Conservation (phyloP, 495 filamentous ascomycete species). For the Trichoderma virens region DNA sequence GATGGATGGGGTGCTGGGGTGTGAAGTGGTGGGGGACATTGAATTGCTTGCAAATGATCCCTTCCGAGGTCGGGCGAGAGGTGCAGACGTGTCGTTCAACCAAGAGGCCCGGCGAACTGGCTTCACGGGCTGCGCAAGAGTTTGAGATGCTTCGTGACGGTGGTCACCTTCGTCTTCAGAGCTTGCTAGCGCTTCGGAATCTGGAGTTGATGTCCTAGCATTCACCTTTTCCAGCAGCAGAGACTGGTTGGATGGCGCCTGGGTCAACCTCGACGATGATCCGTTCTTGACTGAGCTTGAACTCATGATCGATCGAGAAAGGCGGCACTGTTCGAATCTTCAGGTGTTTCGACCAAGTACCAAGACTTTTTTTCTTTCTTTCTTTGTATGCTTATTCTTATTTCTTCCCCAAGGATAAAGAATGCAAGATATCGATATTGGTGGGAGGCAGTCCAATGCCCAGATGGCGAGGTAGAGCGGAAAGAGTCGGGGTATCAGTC, state of each 20-base stretch:
- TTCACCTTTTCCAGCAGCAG: slow-evolving; percentile 67
- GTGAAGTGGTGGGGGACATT: slow-evolving; percentile 67
- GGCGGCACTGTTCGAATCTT: background rate
- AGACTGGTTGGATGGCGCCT: slow-evolving; percentile 44
- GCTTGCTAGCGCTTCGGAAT: slow-evolving; percentile 86
- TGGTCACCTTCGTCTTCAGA: slow-evolving; percentile 81
- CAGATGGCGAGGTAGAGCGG: background rate
- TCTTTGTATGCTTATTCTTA: background rate
- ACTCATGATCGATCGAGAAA: slow-evolving; percentile 32
- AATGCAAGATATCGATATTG: background rate
- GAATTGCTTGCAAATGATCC: slow-evolving; percentile 57
- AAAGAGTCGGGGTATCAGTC: background rate
- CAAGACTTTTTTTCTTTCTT: background rate
- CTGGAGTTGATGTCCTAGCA: slow-evolving; percentile 70
- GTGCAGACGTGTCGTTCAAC: slow-evolving; percentile 51
- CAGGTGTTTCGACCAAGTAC: background rate
- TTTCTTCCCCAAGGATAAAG: background rate
- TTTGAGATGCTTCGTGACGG: slow-evolving; percentile 39
- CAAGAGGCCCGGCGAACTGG: slow-evolving; percentile 52
- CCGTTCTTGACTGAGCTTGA: slow-evolving; percentile 35
- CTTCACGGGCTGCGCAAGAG: slow-evolving; percentile 37
- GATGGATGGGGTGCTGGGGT: slow-evolving; percentile 62
- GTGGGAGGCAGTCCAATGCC: background rate
- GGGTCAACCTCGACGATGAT: slow-evolving; percentile 28
- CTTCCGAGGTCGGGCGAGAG: slow-evolving; percentile 39